Evolutionary conservation across 768 basidiomycete genomes (phyloP), one percentile per base, ranked within the genome.

Genomic region (Kwoniella mangroviensis): DNA sequence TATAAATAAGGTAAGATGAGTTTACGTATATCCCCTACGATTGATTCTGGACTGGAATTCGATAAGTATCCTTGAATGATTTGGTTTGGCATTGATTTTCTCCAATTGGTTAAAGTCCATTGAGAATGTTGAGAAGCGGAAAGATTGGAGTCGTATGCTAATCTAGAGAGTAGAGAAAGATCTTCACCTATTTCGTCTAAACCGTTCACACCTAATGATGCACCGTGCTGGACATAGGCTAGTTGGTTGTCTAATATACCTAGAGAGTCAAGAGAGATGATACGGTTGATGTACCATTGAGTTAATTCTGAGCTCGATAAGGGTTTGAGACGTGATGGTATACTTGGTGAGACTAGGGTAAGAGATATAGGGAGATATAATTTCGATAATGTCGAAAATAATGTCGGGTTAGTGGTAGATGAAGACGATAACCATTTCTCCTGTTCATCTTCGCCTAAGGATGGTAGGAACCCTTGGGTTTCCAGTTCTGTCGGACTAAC

Each of bases 1-100:
- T 91, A 95, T 0, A 98, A 87, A 81, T 97, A 99, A 2, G 96
- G 96, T 83, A 94, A 86, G 43, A 96, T 92, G 43, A 97, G 89
- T 40, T 86, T 87, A 24, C 86, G 84, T 52, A 98, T 89, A 74
- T 94, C 90, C 54, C 82, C 81, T 2, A 89, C 86, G 21, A 98
- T 77, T 19, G 88, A 88, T 2, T 87, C 85, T 3, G 90, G 85
- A 2, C 88, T 88, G 4, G 94, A 91, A 80, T 90, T 84, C 3
- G 87, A 84, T 11, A 97, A 87, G 81, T 96, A 98, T 51, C 91
- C 90, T 11, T 84, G 84, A 65, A 98, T 85, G 22, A 93, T 87
- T 7, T 88, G 85, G 4, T 86, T 79, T 4, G 92, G 88, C 21
- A 87, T 84, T 86, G 94, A 88, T 3, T 86, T 78, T 64, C 86